Evolutionary conservation across 352 stramenopile species (phyloP), one percentile per base, ranked within the genome.

Genomic region (Pythium grandisporangium): DNA sequence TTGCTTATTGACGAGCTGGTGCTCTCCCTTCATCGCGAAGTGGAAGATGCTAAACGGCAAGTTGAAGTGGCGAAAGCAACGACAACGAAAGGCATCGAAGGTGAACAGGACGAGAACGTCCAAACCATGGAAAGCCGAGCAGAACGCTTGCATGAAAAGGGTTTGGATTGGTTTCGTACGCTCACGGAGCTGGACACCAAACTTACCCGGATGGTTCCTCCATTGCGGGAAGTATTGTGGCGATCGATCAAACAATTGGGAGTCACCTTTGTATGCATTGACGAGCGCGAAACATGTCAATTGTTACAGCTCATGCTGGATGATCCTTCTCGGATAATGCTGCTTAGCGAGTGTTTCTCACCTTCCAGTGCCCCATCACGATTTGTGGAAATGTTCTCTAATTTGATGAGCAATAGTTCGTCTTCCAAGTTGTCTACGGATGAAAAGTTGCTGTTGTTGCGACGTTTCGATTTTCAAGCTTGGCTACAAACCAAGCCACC

Each of bases 381-480:
- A 17, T 93, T 92, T 44, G 81, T 92, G 6, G 75, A 92, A 42
- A 90, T 92, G 73, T 93, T 93, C 51, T 82, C 78, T 0, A 93
- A 74, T 45, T 45, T 93, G 13, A 86, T 92, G 78, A 90, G 72
- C 54, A 48, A 67, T 6, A 89, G 68, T 25, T 63, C 63, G 19
- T 75, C 76, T 0, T 65, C 72, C 1, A 83, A 84, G 42, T 53
- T 93, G 0, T 78, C 76, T 0, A 74, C 42, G 24, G 70, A 86
- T 45, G 69, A 91, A 22, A 88, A 89, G 44, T 43, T 92, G 17
- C 55, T 71, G 23, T 35, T 93, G 30, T 52, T 93, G 0, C 59
- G 62, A 2, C 66, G 81, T 3, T 93, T 93, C 42, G 81, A 93
- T 48, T 81, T 93, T 32, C 59, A 65, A 11, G 46, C 51, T 30